phyloP scores from a whole-genome alignment of 73 alveolate genomes.

The Halteria grandinella region DNA sequence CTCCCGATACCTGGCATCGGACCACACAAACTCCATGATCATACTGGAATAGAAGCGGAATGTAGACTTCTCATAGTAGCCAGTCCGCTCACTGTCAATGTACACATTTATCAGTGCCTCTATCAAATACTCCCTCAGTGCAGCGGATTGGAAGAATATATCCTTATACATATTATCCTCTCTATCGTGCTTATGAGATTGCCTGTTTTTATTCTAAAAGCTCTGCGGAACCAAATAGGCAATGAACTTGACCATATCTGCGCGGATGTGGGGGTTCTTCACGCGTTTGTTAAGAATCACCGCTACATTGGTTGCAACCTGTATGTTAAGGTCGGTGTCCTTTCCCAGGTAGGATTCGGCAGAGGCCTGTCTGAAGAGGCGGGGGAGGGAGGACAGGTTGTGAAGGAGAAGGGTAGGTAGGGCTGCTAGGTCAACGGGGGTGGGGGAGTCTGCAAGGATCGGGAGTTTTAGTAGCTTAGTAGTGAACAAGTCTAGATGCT shows the following conservation, averaged over 20 bases:
- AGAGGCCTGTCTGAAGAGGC: neutral
- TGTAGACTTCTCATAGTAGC: slow-evolving; percentile 40
- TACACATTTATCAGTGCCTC: slow-evolving; percentile 19
- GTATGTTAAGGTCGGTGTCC: slow-evolving; percentile 17
- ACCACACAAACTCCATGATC: slow-evolving; percentile 49
- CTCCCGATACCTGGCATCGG: neutral
- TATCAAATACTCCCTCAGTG: slow-evolving; percentile 9
- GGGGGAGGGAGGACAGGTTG: slow-evolving; percentile 22
- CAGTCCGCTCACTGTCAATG: slow-evolving; percentile 42
- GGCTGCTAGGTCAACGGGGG: slow-evolving; percentile 25
- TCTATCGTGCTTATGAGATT: slow-evolving; percentile 10
- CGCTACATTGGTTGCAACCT: slow-evolving; percentile 6
- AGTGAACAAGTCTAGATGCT: too few species aligned
- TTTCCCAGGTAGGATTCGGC: slow-evolving; percentile 38
- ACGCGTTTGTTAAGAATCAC: neutral
- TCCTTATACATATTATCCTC: slow-evolving; percentile 47
- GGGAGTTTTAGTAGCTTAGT: too few species aligned
- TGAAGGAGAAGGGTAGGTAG: slow-evolving; percentile 5
- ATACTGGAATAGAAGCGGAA: slow-evolving; percentile 3
- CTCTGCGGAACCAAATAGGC: slow-evolving; percentile 58
- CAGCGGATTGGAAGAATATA: neutral
- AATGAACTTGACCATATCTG: slow-evolving; percentile 51
- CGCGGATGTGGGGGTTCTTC: slow-evolving; percentile 56
- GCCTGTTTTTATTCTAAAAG: too few species aligned
- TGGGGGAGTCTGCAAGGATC: too few species aligned